These are phyloP conservation scores for Tricholoma matsutake DNA, from an alignment of 768 basidiomycete species.

Conservation along the genomic window DNA sequence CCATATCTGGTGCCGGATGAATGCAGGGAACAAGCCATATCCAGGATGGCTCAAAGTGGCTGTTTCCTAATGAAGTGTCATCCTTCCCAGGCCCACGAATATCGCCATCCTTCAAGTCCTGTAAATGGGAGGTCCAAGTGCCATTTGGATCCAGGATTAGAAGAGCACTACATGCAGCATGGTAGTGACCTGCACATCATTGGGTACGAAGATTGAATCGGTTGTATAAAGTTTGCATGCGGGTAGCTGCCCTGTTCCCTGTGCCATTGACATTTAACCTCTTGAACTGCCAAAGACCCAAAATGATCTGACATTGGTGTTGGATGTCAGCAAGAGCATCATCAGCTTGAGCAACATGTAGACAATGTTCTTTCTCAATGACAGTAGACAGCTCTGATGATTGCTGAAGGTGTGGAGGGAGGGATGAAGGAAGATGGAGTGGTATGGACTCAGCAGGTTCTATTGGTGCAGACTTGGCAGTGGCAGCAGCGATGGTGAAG, in stretches of 20 bases:
- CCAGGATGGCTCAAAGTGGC: conserved; percentile 17
- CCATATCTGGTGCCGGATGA: not conserved
- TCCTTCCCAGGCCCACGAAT: conserved; percentile 17
- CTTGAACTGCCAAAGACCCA: conserved; percentile 20
- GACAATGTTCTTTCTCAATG: conserved; percentile 6
- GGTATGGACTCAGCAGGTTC: not conserved
- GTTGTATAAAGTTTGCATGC: conserved; percentile 11
- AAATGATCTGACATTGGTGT: conserved; percentile 10
- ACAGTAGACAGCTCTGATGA: not conserved
- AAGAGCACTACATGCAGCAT: conserved; percentile 7
- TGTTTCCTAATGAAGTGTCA: conserved; percentile 1
- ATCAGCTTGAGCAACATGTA: conserved; percentile 17
- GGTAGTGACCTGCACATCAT: conserved; percentile 10
- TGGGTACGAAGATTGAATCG: conserved; percentile 7
- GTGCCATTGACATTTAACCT: conserved; percentile 17
- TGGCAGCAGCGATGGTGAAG: not conserved
- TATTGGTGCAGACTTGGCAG: not conserved
- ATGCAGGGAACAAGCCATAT: conserved; percentile 19
- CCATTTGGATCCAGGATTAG: conserved; percentile 14
- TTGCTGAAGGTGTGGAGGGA: not conserved
- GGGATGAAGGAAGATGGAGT: not conserved
- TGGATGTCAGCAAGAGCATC: conserved; percentile 21
- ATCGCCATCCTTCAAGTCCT: conserved; percentile 7
- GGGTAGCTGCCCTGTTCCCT: conserved; percentile 21
- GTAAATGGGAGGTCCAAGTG: conserved; percentile 7